Base-by-base conservation (phyloP, 768 basidiomycete species). In the Russula lepida region DNA sequence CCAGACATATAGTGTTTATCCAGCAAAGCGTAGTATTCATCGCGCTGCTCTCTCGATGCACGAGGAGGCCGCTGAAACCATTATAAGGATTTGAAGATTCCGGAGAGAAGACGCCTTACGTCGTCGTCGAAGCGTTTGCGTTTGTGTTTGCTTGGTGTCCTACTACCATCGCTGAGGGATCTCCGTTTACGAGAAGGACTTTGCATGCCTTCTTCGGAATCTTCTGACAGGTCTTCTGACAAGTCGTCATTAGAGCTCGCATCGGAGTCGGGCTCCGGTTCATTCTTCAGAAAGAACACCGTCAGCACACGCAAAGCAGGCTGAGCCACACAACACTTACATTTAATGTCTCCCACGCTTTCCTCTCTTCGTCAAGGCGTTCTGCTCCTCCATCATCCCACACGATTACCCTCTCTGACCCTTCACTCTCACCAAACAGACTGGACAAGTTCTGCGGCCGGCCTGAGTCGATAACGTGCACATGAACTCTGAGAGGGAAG, bases 381-480 rank as follows among this genome's bases (percentile, higher is more conserved):
- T 85, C 84, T 2, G 84, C 86, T 19, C 83, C 85, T 4, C 92
- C 92, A 68, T 95, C 94, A 64, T 94, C 92, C 97, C 97, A 99
- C 0, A 98, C 79, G 32, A 95, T 76, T 21, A 98, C 84, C 54
- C 87, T 78, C 64, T 88, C 84, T 13, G 80, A 81, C 54, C 81
- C 81, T 66, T 83, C 79, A 27, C 84, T 84, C 46, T 77, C 79
- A 52, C 81, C 83, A 71, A 95, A 98, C 23, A 98, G 75, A 75
- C 86, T 97, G 46, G 84, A 79, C 68, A 98, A 77, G 73, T 94
- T 93, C 69, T 89, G 84, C 19, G 97, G 97, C 54, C 97, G 82
- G 21, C 86, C 83, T 3, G 95, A 92, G 74, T 99, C 97, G 74
- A 99, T 90, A 68, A 98, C 85, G 75, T 99, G 97, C 44, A 98